Base-by-base conservation (phyloP, 352 stramenopile genomes). In the Phytophthora meadii region DNA sequence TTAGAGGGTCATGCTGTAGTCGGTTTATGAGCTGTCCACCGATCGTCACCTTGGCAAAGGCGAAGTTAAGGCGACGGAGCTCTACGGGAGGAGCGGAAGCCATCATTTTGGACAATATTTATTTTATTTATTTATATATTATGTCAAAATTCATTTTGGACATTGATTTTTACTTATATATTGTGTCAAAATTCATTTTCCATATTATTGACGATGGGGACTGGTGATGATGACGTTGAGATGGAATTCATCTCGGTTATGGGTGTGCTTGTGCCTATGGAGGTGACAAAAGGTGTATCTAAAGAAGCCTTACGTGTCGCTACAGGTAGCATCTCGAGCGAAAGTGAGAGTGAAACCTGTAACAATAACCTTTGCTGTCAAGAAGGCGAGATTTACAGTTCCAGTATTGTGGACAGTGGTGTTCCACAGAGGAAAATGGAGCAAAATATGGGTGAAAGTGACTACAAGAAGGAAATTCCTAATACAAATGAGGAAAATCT, bases 1-100 rank as follows among this genome's bases (percentile, higher is more conserved):
- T 61, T 1, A 46, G 46, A 2, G 70, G 44, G 7, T 89, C 79
- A 46, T 89, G 51, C 54, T 90, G 84, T 47, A 90, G 61, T 7
- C 72, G 72, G 63, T 82, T 90, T 37, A 90, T 37, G 17, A 91
- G 62, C 27, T 87, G 70, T 0, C 84, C 81, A 45, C 81, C 84
- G 44, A 88, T 73, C 5, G 78, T 88, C 52, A 90, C 82, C 65
- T 90, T 90, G 32, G 84, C 82, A 61, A 93, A 93, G 17, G 82
- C 76, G 52, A 93, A 93, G 71, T 88, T 85, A 22, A 93, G 79
- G 7, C 61, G 44, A 50, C 59, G 72, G 41, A 93, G 73, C 67
- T 90, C 68, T 46, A 93, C 81, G 5, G 79, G 56, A 50, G 61
- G 10, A 24, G 22, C n/a, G 5, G 28, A 36, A 2, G 61, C 49